These are phyloP conservation scores for Phellopilus nigrolimitatus DNA, from an alignment of 1,284 basidiomycete genomes.

Conservation along the genomic window DNA sequence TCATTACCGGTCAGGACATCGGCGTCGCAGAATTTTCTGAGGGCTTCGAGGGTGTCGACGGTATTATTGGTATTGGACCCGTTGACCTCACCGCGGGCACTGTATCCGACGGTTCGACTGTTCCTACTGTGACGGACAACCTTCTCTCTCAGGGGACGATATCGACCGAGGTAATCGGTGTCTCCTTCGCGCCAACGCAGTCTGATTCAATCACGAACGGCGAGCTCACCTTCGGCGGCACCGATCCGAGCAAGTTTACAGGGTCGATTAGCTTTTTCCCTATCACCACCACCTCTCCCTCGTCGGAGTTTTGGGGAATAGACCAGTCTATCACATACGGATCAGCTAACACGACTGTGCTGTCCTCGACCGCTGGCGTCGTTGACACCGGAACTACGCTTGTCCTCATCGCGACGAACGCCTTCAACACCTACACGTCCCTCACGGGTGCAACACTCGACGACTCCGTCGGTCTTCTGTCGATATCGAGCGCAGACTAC, in stretches of 20 bases:
- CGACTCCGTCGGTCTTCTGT: conserved; percentile 20
- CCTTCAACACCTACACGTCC: conserved; percentile 18
- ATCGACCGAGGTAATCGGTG: conserved; percentile 22
- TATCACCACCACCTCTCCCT: conserved; percentile 24
- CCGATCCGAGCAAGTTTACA: conserved; percentile 23
- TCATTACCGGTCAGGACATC: conserved; percentile 22
- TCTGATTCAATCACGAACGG: conserved; percentile 21
- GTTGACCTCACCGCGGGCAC: conserved; percentile 24
- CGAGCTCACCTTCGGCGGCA: conserved; percentile 25
- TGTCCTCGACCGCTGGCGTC: conserved; percentile 25
- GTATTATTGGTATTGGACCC: conserved; percentile 24
- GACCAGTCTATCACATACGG: conserved; percentile 30
- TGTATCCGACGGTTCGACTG: conserved; percentile 15
- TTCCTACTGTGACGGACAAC: conserved; percentile 27
- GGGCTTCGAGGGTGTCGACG: conserved; percentile 23
- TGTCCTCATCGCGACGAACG: conserved; percentile 21
- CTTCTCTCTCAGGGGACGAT: conserved; percentile 23
- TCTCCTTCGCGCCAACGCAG: conserved; percentile 25
- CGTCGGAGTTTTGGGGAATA: conserved; percentile 33
- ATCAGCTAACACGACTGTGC: conserved; percentile 14
- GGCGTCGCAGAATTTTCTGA: conserved; percentile 20
- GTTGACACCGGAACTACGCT: conserved; percentile 26
- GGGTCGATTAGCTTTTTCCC: conserved; percentile 16
- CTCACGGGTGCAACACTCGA: conserved; percentile 20
- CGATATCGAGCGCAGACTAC: conserved; percentile 13